These are phyloP conservation scores for Carex myosuroides DNA, from an alignment of 176 grass and related monocot species.

Conservation along the genomic window DNA sequence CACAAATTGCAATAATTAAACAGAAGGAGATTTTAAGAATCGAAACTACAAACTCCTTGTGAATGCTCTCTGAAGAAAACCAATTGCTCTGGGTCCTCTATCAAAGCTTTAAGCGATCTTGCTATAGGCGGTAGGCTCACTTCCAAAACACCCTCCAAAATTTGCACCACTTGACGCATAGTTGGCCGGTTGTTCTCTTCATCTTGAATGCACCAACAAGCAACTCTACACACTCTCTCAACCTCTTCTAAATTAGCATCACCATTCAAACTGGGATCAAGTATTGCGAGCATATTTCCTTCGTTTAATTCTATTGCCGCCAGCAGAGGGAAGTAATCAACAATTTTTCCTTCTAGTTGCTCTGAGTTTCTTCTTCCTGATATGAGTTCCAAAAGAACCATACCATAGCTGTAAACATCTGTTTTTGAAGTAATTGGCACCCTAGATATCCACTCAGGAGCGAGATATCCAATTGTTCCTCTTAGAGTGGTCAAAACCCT, in stretches of 20 bases:
- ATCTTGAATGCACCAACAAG: slow-evolving; percentile 10
- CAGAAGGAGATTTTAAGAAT: too few species aligned
- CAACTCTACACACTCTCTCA: background rate
- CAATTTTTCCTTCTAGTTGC: background rate
- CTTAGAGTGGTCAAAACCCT: background rate
- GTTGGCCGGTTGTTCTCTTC: background rate
- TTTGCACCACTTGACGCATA: slow-evolving; percentile 2
- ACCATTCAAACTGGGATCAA: background rate
- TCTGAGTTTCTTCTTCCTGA: slow-evolving; percentile 4
- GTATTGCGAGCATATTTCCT: background rate
- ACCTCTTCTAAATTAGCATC: background rate
- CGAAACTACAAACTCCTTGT: too few species aligned
- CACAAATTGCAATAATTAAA: too few species aligned
- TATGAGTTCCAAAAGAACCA: background rate
- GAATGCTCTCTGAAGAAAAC: too few species aligned
- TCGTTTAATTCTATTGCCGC: slow-evolving; percentile 1
- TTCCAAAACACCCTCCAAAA: background rate
- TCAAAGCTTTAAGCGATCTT: background rate
- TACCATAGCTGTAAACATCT: background rate
- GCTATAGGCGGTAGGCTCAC: background rate
- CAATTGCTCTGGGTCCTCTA: too few species aligned
- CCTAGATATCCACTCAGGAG: background rate
- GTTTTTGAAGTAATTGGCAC: background rate
- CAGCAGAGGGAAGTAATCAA: background rate
- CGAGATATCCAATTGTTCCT: background rate